Conservation (phyloP, 2,329 filamentous ascomycete genomes). For the Salinomyces thailandicus region DNA sequence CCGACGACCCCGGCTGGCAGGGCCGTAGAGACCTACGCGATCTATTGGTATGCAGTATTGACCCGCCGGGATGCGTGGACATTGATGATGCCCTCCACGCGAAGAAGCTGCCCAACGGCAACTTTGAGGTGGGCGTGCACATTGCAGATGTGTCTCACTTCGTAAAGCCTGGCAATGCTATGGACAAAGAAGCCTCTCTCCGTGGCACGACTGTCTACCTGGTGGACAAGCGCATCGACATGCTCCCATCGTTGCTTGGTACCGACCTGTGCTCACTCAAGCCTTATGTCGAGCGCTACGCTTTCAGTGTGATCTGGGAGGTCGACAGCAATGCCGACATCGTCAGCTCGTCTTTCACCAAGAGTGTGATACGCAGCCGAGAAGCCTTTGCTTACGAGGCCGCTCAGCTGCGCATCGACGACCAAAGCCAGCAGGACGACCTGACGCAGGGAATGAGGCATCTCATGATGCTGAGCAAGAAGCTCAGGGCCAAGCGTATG, state of each 20-base stretch:
- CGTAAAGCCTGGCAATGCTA: conserved; percentile 90
- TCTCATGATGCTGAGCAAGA: conserved; percentile 79
- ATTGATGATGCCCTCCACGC: conserved; percentile 97
- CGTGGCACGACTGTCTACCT: conserved; percentile 94
- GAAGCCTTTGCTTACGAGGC: conserved; percentile 98
- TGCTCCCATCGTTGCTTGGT: conserved; percentile 92
- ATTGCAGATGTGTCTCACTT: conserved; percentile 99
- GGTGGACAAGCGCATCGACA: conserved; percentile 98
- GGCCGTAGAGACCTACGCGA: conserved; percentile 73
- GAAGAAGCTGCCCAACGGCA: conserved; percentile 73
- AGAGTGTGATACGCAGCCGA: conserved; percentile 92
- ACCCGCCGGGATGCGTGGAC: conserved; percentile 90
- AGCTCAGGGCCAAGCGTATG: conserved; percentile 89
- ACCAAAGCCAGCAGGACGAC: conserved; percentile 75
- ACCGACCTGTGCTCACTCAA: conserved; percentile 95
- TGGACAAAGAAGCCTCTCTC: conserved; percentile 91
- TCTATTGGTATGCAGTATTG: conserved; percentile 91
- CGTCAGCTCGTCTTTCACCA: conserved; percentile 77
- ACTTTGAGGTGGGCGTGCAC: conserved; percentile 92
- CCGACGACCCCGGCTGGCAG: conserved; percentile 75
- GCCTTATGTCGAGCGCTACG: conserved; percentile 77
- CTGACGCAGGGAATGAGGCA: conserved; percentile 82
- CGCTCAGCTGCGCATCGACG: conserved; percentile 88
- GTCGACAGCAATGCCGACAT: conserved; percentile 76
- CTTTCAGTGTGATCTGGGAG: conserved; percentile 57